Percentiles rank a stretch among this genome's conserved stretches.
phyloP scores from a whole-genome alignment of 495 filamentous ascomycete species.

The Podospora australis region DNA sequence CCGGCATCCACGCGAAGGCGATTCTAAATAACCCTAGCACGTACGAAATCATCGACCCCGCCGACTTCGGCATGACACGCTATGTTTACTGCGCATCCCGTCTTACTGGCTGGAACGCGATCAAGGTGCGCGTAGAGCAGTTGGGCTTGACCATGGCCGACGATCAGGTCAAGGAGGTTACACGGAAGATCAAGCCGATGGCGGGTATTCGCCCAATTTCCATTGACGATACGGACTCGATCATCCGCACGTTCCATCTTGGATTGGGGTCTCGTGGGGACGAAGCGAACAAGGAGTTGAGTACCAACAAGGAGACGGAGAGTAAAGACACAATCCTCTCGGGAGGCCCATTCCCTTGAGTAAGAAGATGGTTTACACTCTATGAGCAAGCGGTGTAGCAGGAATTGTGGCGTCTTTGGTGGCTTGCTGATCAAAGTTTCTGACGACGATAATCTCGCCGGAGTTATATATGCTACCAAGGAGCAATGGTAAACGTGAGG shows the following conservation, averaged over 20 bases:
- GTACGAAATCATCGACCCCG: conserved; percentile 87
- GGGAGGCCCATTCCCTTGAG: too few relatives aligned
- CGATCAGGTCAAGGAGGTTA: conserved; percentile 78
- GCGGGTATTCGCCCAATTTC: conserved; percentile 82
- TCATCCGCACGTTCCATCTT: conserved; percentile 83
- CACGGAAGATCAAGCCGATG: conserved; percentile 87
- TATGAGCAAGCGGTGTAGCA: too few relatives aligned
- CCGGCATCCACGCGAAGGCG: conserved; percentile 90
- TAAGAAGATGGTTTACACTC: too few relatives aligned
- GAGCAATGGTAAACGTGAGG: too few relatives aligned
- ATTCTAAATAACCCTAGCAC: conserved; percentile 88
- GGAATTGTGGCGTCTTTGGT: too few relatives aligned
- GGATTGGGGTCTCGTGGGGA: too few relatives aligned
- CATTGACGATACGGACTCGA: conserved; percentile 85
- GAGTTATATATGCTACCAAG: too few relatives aligned
- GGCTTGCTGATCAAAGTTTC: too few relatives aligned
- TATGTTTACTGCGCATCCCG: conserved; percentile 87
- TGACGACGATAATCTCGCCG: too few relatives aligned
- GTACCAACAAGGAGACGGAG: too few relatives aligned
- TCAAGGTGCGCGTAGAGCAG: conserved; percentile 84
- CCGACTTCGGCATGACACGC: conserved; percentile 79
- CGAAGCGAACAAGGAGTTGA: too few relatives aligned
- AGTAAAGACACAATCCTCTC: too few relatives aligned
- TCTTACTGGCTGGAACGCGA: conserved; percentile 87
- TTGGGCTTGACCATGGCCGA: conserved; percentile 84